Base-by-base conservation (phyloP, 2,329 filamentous ascomycete genomes). In the Xylariales sp. region DNA sequence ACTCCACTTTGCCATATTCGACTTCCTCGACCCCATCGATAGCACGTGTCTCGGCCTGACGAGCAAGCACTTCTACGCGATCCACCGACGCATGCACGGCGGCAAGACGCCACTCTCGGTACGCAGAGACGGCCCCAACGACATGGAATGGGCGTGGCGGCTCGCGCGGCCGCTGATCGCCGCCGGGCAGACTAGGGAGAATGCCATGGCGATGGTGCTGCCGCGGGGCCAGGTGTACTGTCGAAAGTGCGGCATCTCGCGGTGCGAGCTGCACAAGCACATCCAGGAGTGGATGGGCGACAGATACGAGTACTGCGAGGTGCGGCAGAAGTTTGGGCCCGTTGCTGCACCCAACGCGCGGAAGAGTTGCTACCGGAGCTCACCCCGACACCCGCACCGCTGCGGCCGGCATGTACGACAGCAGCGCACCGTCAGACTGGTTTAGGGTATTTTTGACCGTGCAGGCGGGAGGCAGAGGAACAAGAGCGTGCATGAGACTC, bases 61-160 rank as follows among this genome's bases (percentile, higher is more conserved):
- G 27, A 77, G 71, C 63, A 68, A 66, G 31, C 68, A 73, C 55
- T 71, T 80, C 49, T 82, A 83, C 58, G 61, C 66, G 24, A 76
- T 82, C 51, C 76, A 80, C 59, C 67, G 69, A 19, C 70, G 69
- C 41, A 66, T 79, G 59, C 71, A 79, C 56, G 75, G 73, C 40
- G 75, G 73, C 40, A 64, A 58, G 6, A 71, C 82, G n/a, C 65
- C 76, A 8, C 69, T 83, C 12, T 72, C 71, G 14, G 70, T 70
- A 34, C 71, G 78, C 11, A 78, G 80, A 33, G 57, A 67, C 5
- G 79, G 79, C 1, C 79, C 79, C 41, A 82, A 82, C 58, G 71
- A 78, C 48, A 69, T 80, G 54, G 79, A 83, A 55, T 79, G 75
- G 69, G 78, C 78, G 32, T 83, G 78, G 77, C 73, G 77, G 47